Evolutionary conservation across 192 early-diverging fungal species (phyloP), one percentile per base, ranked within the genome.

Genomic region (Dissophora ornata): DNA sequence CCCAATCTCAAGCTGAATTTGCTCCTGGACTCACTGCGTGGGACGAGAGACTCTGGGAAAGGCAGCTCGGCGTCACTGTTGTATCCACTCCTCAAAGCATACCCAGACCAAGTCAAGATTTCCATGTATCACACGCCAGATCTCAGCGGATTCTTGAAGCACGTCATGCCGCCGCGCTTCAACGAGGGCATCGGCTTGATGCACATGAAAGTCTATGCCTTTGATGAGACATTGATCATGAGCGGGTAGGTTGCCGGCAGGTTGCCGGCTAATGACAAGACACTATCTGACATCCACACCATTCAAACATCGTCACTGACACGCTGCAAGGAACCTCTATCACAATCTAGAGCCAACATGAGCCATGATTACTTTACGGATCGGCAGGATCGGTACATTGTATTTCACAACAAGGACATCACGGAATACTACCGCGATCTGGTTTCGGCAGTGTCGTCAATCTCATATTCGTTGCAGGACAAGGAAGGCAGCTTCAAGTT

Each of bases 321-420:
- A n/a, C n/a, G n/a, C n/a, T n/a, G n/a, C n/a, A n/a, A n/a, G n/a
- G n/a, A 45, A 45, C 44, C 44, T 25, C 55, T 12, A 21, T 36
- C 9, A 21, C 12, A 44, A 44, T 70, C 67, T 80, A 96, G 97
- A 0, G 98, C 96, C 9, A 98, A 98, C 63, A 83, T 98, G 57
- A 95, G 89, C 77, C 85, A 83, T 16, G 96, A 99, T 69, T 99
- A 99, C 77, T 99, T 99, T 84, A 90, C 87, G 16, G 89, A 94
- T 82, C 86, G 97, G 9, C 98, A 99, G 79, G 98, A 99, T 82
- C 90, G 98, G 22, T 98, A 97, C 54, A 86, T 98, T 50, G 65
- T 82, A 59, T 90, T 98, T 62, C 51, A 81, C 0, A 77, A 88
- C 29, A 63, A 78, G 30, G 69, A 74, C 1, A 45, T 99, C 19